phyloP scores from a whole-genome alignment of 805 yeast species.

The Candida methanosorbosa region DNA sequence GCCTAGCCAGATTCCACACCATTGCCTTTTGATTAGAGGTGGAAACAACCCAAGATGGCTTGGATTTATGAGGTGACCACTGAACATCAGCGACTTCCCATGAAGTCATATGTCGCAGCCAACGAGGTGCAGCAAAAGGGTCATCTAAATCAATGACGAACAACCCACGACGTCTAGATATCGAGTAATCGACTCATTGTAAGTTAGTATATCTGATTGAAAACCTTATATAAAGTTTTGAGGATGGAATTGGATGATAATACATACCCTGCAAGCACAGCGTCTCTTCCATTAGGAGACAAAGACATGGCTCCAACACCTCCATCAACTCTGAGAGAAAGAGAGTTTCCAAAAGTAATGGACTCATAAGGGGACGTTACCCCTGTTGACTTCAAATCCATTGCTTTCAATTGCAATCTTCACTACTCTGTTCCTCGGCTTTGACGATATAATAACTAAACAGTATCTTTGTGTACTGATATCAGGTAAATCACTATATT shows the following conservation, averaged over 20 bases:
- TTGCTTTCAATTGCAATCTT: too few species aligned
- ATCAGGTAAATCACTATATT: too few species aligned
- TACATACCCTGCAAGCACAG: slow-evolving; percentile 69
- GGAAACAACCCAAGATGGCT: slow-evolving; percentile 87
- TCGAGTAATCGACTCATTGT: too few species aligned
- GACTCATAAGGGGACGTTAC: slow-evolving; percentile 27
- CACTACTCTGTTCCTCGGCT: too few species aligned
- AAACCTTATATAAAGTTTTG: not conserved
- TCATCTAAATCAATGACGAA: slow-evolving; percentile 90
- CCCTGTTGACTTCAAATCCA: not conserved
- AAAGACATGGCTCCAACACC: slow-evolving; percentile 87
- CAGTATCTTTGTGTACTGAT: too few species aligned
- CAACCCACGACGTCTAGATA: slow-evolving; percentile 55
- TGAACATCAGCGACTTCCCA: slow-evolving; percentile 99
- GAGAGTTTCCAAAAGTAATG: slow-evolving; percentile 69
- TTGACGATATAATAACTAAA: too few species aligned
- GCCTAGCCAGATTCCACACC: slow-evolving; percentile 81
- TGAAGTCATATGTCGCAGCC: slow-evolving; percentile 84
- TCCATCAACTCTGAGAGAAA: slow-evolving; percentile 82
- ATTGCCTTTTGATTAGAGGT: slow-evolving; percentile 94
- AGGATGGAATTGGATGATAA: not conserved
- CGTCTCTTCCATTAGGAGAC: slow-evolving; percentile 87
- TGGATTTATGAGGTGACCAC: slow-evolving; percentile 88
- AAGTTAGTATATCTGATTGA: not conserved
- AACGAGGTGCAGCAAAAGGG: slow-evolving; percentile 90